Conservation (phyloP, 495 filamentous ascomycete species). For the Penicillium herquei region DNA sequence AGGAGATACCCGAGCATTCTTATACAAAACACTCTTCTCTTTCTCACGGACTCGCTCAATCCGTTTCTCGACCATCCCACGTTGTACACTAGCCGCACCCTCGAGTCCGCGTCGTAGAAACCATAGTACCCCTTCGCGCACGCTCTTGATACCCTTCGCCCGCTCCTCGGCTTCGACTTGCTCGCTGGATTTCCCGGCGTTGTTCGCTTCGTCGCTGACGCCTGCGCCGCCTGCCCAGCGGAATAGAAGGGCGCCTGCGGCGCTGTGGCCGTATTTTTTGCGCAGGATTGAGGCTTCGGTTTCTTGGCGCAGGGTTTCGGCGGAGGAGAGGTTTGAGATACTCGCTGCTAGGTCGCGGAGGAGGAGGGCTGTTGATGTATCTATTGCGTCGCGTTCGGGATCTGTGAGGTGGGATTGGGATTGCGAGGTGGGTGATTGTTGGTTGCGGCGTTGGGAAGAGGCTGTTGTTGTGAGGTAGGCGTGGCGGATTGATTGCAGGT, state of each 20-base stretch:
- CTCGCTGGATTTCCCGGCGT: constrained; percentile 52
- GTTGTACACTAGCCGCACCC: constrained; percentile 71
- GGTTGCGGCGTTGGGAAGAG: constrained; percentile 40
- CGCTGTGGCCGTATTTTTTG: constrained; percentile 59
- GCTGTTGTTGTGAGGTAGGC: constrained; percentile 81
- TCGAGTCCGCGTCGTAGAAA: constrained; percentile 73
- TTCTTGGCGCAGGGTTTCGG: constrained; percentile 76
- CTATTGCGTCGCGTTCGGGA: constrained; percentile 73
- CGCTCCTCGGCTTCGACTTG: constrained; percentile 69
- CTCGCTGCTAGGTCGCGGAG: constrained; percentile 77
- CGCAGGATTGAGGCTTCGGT: constrained; percentile 63
- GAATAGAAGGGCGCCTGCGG: constrained; percentile 32
- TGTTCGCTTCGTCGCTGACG: constrained; percentile 15
- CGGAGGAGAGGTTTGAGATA: constrained; percentile 73
- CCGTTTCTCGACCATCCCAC: constrained; percentile 87
- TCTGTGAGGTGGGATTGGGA: constrained; percentile 57
- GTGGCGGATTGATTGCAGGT: constrained; percentile 80
- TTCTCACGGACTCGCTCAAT: constrained; percentile 81
- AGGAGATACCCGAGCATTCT: constrained; percentile 27
- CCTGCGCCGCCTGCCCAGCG: constrained; percentile 71
- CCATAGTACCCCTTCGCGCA: constrained; percentile 81
- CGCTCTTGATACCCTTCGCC: constrained; percentile 54
- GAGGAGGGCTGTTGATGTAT: constrained; percentile 76
- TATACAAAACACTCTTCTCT: constrained; percentile 82
- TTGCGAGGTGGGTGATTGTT: constrained; percentile 23